Base-by-base conservation (phyloP, 2,329 filamentous ascomycete species). In the Phialemonium atrogriseum region DNA sequence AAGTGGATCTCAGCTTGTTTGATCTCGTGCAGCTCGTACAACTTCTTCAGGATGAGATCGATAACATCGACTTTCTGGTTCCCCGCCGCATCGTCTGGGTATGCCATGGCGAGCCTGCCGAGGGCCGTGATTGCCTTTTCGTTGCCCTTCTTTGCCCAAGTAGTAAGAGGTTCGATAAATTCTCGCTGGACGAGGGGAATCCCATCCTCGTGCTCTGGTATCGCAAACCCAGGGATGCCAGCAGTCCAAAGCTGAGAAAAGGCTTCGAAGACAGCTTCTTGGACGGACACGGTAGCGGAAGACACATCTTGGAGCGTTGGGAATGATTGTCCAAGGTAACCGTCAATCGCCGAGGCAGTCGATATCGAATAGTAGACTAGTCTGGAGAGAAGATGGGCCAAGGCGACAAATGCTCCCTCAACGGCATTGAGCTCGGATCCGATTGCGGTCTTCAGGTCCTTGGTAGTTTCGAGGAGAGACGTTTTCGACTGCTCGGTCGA, bases 1-100 rank as follows among this genome's bases (percentile, higher is more conserved):
- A 98, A 95, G 40, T 95, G 89, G 2, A 88, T 72, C 52, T 96
- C 89, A 1, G 84, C 75, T 44, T 87, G 81, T 44, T 84, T 84
- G 25, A 91, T 75, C 50, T 94, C 87, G 45, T 93, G 82, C 4
- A 96, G 64, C 8, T 69, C 69, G 50, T 88, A 84, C 0, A 96
- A 62, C 17, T 73, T 76, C 9, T 76, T 67, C 10, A 86, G 58
- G 5, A 94, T 71, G 8, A 66, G 59, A 2, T 58, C 58, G 2
- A 83, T 54, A 2, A 56, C 41, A 10, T 54, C 58, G 2, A 49
- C 43, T 24, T 64, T 55, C 20, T 70, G 61, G 5, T 45, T 46
- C 7, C 12, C 28, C 5, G 27, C 10, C 2, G 33, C 32, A 1
- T 21, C 13, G 4, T 31, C 36, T 3, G 64, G 57, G 3, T 77